Evolutionary conservation across 2,329 filamentous ascomycete genomes (phyloP).

Genomic region (Paraphoma sp.): DNA sequence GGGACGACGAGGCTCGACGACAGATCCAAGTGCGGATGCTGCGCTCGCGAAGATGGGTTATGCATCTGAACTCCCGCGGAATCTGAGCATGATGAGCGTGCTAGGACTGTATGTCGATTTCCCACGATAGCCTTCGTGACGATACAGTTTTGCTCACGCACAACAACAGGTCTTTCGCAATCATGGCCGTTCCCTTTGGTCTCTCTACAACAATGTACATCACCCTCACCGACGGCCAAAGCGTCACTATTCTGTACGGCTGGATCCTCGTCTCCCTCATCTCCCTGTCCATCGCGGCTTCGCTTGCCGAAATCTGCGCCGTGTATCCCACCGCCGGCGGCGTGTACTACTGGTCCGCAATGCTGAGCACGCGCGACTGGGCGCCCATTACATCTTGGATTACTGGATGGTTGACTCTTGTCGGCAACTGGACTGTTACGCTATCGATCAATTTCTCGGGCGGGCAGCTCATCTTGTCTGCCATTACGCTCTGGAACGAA

Average conservation of each 20-base stretch:
- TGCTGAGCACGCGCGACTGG: constrained; percentile 70
- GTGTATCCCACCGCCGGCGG: constrained; percentile 78
- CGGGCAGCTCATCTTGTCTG: constrained; percentile 66
- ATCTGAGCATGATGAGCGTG: constrained; percentile 72
- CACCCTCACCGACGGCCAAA: constrained; percentile 71
- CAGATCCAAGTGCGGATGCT: constrained; percentile 61
- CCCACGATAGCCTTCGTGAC: background rate
- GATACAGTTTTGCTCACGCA: constrained; percentile 4
- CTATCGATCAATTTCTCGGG: constrained; percentile 73
- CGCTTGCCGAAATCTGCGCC: constrained; percentile 77
- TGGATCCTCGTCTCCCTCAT: constrained; percentile 72
- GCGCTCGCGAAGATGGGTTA: constrained; percentile 72
- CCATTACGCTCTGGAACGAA: constrained; percentile 74
- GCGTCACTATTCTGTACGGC: constrained; percentile 73
- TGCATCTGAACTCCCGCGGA: constrained; percentile 69
- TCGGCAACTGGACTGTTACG: constrained; percentile 76
- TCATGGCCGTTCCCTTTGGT: constrained; percentile 76
- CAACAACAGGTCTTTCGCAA: constrained; percentile 66
- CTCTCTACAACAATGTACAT: constrained; percentile 73
- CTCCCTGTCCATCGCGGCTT: constrained; percentile 71
- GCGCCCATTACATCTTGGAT: constrained; percentile 73
- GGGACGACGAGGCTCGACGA: constrained; percentile 21
- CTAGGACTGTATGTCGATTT: constrained; percentile 62
- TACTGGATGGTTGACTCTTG: constrained; percentile 74
- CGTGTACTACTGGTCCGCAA: constrained; percentile 74